phyloP scores from a whole-genome alignment of 1,284 basidiomycete genomes.

The Mycosarcoma maydis region DNA sequence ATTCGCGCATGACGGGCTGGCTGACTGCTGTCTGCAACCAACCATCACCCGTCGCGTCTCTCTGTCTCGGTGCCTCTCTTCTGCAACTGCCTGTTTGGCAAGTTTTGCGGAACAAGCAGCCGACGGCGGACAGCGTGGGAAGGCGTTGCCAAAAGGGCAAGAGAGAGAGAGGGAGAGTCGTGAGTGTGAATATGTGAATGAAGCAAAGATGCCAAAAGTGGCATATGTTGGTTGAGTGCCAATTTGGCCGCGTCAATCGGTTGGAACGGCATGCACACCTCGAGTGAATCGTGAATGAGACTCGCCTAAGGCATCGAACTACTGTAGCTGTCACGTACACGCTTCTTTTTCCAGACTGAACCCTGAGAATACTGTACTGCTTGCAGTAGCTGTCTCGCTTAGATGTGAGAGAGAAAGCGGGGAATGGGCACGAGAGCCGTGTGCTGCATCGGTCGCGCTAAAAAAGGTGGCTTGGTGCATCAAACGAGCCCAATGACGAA shows the following conservation, averaged over 20 bases:
- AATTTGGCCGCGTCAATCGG: constrained; percentile 9
- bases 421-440: not conserved
- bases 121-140: not conserved
- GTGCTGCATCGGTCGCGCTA: not conserved
- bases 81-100: not conserved
- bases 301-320: too few species aligned
- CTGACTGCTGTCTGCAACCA: too few species aligned
- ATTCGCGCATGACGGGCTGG: constrained; percentile 1
- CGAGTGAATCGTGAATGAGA: too few species aligned
- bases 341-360: too few species aligned
- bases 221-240: constrained; percentile 3
- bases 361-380: not conserved
- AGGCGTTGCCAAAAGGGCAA: not conserved
- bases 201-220: constrained; percentile 4
- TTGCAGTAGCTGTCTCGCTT: constrained; percentile 1
- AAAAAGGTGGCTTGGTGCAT: not conserved
- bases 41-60: too few species aligned
- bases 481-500: constrained; percentile 1
- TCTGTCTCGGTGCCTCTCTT: too few species aligned
- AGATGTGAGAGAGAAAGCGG: not conserved
- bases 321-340: too few species aligned
- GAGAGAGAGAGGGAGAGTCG: not conserved
- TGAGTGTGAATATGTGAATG: too few species aligned
- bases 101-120: constrained; percentile 9
- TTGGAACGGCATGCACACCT: constrained; percentile 12